Conservation (phyloP, 2,329 filamentous ascomycete genomes). For the Phyllachora maydis region DNA sequence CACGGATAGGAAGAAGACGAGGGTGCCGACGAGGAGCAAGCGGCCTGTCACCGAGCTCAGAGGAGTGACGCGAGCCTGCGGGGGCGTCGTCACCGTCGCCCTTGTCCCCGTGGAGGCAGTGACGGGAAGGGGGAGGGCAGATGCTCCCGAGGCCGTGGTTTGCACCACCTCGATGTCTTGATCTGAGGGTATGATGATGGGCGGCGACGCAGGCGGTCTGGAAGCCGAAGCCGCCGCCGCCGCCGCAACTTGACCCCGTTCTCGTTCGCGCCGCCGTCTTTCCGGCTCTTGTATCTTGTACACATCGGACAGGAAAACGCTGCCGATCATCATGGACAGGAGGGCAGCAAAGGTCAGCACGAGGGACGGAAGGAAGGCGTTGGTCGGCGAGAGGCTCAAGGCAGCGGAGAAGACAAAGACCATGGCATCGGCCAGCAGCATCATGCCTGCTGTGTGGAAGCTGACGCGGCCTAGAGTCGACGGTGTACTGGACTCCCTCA, state of each 20-base stretch:
- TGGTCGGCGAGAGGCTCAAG: slow-evolving; percentile 32
- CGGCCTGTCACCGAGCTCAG: slow-evolving; percentile 36
- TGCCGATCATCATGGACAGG: slow-evolving; percentile 34
- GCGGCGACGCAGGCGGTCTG: slow-evolving; percentile 12
- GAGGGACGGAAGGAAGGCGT: slow-evolving; percentile 35
- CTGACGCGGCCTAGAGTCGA: slow-evolving; percentile 47
- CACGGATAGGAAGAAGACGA: slow-evolving; percentile 34
- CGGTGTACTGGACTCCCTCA: slow-evolving; percentile 44
- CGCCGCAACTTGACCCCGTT: slow-evolving; percentile 10
- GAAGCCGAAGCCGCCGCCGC: slow-evolving; percentile 4
- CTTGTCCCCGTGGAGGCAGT: slow-evolving; percentile 9
- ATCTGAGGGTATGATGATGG: slow-evolving; percentile 41
- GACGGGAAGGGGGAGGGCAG: slow-evolving; percentile 12
- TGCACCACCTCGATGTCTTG: slow-evolving; percentile 40
- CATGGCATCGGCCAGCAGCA: slow-evolving; percentile 42
- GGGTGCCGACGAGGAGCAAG: slow-evolving; percentile 31
- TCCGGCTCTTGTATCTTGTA: slow-evolving; percentile 40
- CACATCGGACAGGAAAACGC: slow-evolving; percentile 36
- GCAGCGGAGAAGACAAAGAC: slow-evolving; percentile 33
- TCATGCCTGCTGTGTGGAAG: slow-evolving; percentile 38
- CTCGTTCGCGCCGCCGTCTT: slow-evolving; percentile 19
- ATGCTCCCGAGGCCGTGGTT: slow-evolving; percentile 10
- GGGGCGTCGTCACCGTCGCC: slow-evolving; percentile 9
- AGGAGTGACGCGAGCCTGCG: slow-evolving; percentile 11
- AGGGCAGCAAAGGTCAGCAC: slow-evolving; percentile 30